Evolutionary conservation across 2,329 filamentous ascomycete genomes (phyloP), one percentile per base, ranked within the genome.

Genomic region (Arthrobotrys sinensis): DNA sequence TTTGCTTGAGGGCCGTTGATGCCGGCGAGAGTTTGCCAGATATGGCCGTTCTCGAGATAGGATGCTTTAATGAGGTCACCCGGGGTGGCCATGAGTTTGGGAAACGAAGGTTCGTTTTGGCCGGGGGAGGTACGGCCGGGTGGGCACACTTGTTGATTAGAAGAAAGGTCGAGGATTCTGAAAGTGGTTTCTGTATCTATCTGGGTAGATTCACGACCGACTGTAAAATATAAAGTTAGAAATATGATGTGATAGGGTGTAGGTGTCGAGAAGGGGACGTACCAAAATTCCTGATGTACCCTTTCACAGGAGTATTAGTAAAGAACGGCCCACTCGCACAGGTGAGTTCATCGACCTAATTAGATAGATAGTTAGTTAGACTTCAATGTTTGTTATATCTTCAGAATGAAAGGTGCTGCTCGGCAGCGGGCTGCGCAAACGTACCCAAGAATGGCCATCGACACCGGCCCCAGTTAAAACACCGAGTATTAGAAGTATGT

Each of bases 1-100:
- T 78, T 79, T 19, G 72, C 66, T 21, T 71, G 14, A 0, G 70
- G 19, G 24, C 79, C 79, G 10, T 80, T 64, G 5, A 50, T 10
- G 11, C 65, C 65, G n/a, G 67, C 71, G 53, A 40, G 66, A 45
- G 21, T 72, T 50, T 40, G 81, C 73, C 73, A 80, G 63, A 82
- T 82, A 66, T 82, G 81, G 0, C 81, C 81, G 69, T 82, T 82
- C 38, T 82, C 81, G 0, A 80, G 79, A 48, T 82, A 82, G 38
- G 48, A 62, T 11, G 70, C 81, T 32, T 71, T 53, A 36, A 82
- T 71, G 8, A 77, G 53, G 14, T 79, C 71, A 1, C 81, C 81
- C 1, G 80, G 81, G n/a, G 79, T 70, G 3, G 79, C 81, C 19
- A 32, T 80, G 10, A 82, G 76, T 11, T 72, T 76, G 10, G 79